A percentile compares a stretch with the other conserved stretches of the same genome.
These are phyloP conservation scores for Hortaea werneckii DNA, from an alignment of 2,329 filamentous ascomycete species.

Conservation along the genomic window DNA sequence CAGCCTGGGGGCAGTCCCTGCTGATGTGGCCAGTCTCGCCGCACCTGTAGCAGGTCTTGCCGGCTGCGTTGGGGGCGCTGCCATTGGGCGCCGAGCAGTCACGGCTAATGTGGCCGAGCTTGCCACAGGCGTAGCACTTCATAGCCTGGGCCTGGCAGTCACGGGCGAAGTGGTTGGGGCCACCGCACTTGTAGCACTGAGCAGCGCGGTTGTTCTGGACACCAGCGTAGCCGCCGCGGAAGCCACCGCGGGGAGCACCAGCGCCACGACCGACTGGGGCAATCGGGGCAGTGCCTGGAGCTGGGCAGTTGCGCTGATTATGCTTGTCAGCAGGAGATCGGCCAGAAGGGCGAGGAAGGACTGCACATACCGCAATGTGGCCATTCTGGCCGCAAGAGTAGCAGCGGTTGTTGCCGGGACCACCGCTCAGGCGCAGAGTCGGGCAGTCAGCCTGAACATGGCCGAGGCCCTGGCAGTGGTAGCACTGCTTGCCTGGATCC, in stretches of 20 bases:
- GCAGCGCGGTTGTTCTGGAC: constrained; percentile 48
- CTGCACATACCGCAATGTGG: constrained; percentile 67
- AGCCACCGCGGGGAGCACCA: constrained; percentile 60
- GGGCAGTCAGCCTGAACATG: constrained; percentile 99
- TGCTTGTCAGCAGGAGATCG: neutral
- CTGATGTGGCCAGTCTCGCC: constrained; percentile 94
- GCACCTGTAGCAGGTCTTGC: constrained; percentile 98
- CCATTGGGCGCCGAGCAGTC: constrained; percentile 97
- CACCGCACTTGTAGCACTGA: constrained; percentile 61
- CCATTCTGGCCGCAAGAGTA: constrained; percentile 93
- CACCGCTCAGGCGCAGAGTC: constrained; percentile 79
- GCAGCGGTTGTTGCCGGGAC: constrained; percentile 74
- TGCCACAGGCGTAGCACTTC: constrained; percentile 97
- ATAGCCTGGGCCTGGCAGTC: constrained; percentile 97
- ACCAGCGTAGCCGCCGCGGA: constrained; percentile 55
- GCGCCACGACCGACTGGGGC: constrained; percentile 48
- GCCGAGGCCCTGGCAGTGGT: constrained; percentile 96
- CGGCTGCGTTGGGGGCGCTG: constrained; percentile 85
- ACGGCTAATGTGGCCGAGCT: constrained; percentile 84
- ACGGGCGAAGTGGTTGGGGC: constrained; percentile 95
- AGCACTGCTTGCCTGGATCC: constrained; percentile 84
- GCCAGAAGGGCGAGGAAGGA: neutral
- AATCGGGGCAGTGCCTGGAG: constrained; percentile 53
- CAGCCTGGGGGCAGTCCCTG: constrained; percentile 74
- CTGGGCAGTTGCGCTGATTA: constrained; percentile 67